phyloP scores from a whole-genome alignment of 345 rosid species.

The Schrenkiella parvula region DNA sequence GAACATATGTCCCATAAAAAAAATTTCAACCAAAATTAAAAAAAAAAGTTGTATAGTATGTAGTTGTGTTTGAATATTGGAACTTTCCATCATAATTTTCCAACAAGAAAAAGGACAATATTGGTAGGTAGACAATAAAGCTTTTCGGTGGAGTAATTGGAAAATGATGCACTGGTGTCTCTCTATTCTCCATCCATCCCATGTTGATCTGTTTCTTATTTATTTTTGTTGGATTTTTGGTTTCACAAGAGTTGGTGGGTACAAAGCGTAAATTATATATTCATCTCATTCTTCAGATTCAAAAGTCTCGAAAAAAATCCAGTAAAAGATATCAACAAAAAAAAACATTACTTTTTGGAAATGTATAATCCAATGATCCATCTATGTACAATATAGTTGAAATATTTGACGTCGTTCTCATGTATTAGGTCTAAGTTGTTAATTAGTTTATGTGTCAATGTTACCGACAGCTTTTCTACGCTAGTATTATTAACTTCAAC shows the following conservation, averaged over 20 bases:
- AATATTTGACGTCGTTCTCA: slow-evolving; percentile 17
- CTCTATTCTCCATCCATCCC: background rate
- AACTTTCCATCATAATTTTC: slow-evolving; percentile 24
- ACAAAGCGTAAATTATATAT: background rate
- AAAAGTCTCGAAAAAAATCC: background rate
- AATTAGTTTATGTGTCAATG: slow-evolving; percentile 14
- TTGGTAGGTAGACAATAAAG: slow-evolving; percentile 28
- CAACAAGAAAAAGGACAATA: slow-evolving; percentile 27
- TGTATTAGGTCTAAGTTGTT: slow-evolving; percentile 23
- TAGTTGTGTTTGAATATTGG: background rate
- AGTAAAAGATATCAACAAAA: background rate
- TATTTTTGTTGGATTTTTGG: background rate
- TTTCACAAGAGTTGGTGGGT: slow-evolving; percentile 14
- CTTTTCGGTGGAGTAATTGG: slow-evolving; percentile 18
- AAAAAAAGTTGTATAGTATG: no score
- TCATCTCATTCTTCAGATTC: background rate
- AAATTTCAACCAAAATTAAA: no score
- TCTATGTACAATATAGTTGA: background rate
- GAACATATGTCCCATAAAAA: slow-evolving; percentile 1
- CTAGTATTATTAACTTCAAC: background rate
- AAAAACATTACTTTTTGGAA: background rate
- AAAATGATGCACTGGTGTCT: slow-evolving; percentile 12
- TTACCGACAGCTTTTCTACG: slow-evolving; percentile 22
- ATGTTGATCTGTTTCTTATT: slow-evolving; percentile 12
- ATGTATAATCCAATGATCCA: background rate